A percentile compares a stretch with the other conserved stretches of the same genome.
These are phyloP conservation scores for Globisporangium paroecandrum DNA, from an alignment of 352 stramenopile genomes.

Conservation along the genomic window DNA sequence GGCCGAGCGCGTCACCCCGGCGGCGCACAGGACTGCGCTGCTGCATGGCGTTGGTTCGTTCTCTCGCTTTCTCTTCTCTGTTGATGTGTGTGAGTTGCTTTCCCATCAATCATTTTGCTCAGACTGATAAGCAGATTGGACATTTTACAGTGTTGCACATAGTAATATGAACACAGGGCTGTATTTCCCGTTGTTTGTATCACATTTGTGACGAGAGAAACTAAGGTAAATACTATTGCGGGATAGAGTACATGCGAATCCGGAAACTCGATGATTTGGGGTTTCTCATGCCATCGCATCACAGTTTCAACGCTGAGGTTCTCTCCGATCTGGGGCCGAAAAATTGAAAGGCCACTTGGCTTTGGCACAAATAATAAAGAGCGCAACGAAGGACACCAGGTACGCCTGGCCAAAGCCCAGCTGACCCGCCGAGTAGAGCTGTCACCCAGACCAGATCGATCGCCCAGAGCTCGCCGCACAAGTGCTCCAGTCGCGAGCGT, in stretches of 20 bases:
- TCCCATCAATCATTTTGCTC: neutral
- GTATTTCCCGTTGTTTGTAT: neutral
- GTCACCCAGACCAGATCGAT: slow-evolving; percentile 46
- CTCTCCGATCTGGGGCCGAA: too few species aligned
- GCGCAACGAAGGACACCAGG: slow-evolving; percentile 41
- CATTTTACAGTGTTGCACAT: neutral
- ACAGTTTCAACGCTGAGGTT: neutral
- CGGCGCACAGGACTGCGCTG: neutral
- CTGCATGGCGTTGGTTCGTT: neutral
- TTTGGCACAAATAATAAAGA: too few species aligned
- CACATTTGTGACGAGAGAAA: too few species aligned
- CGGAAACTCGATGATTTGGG: neutral
- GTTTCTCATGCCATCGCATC: neutral
- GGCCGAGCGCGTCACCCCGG: neutral
- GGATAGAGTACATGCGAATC: neutral
- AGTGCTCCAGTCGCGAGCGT: slow-evolving; percentile 45
- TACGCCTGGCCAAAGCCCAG: slow-evolving; percentile 83
- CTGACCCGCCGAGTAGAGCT: slow-evolving; percentile 66
- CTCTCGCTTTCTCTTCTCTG: neutral
- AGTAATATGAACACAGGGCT: neutral
- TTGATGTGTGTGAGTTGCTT: neutral
- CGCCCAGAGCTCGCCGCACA: slow-evolving; percentile 76
- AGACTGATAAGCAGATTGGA: neutral
- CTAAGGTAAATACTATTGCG: neutral
- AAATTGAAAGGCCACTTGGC: too few species aligned